phyloP scores from a whole-genome alignment of 768 basidiomycete species.

The Mycena vitilis region DNA sequence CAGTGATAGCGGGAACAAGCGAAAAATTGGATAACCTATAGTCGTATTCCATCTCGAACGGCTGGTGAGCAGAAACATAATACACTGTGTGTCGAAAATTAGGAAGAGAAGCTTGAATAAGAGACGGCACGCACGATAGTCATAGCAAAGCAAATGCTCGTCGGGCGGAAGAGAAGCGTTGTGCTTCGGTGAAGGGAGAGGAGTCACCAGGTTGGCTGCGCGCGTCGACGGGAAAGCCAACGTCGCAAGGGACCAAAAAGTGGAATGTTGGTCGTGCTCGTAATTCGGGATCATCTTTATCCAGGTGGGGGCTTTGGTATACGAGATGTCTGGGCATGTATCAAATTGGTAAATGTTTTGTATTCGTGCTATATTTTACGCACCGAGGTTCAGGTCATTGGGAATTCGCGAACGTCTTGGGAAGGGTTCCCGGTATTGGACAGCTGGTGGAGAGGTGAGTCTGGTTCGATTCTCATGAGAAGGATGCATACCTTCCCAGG shows the following conservation, averaged over 20 bases:
- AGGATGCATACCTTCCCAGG: slow-evolving; percentile 50
- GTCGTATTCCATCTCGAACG: slow-evolving; percentile 66
- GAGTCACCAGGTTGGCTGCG: slow-evolving; percentile 50
- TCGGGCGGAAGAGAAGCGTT: slow-evolving; percentile 61
- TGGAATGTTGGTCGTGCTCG: slow-evolving; percentile 57
- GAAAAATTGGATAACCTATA: slow-evolving; percentile 39
- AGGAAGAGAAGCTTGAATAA: neutral
- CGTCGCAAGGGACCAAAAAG: slow-evolving; percentile 60
- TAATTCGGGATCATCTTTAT: slow-evolving; percentile 59
- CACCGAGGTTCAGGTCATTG: slow-evolving; percentile 56
- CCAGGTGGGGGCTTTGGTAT: slow-evolving; percentile 61
- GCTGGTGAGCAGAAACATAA: slow-evolving; percentile 60
- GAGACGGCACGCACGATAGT: slow-evolving; percentile 45
- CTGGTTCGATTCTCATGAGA: neutral
- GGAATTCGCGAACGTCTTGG: slow-evolving; percentile 55
- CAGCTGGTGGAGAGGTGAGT: slow-evolving; percentile 35
- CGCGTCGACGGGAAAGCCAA: slow-evolving; percentile 60
- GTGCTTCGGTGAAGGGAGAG: slow-evolving; percentile 53
- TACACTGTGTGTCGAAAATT: slow-evolving; percentile 44
- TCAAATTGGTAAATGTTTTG: too few species aligned
- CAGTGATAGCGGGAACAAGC: neutral
- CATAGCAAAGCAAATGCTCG: slow-evolving; percentile 63
- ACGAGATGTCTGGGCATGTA: slow-evolving; percentile 59
- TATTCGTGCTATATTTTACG: slow-evolving; percentile 34
- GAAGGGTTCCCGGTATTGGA: slow-evolving; percentile 51